Conservation (phyloP, 2,329 filamentous ascomycete genomes). For the Claviceps africana region DNA sequence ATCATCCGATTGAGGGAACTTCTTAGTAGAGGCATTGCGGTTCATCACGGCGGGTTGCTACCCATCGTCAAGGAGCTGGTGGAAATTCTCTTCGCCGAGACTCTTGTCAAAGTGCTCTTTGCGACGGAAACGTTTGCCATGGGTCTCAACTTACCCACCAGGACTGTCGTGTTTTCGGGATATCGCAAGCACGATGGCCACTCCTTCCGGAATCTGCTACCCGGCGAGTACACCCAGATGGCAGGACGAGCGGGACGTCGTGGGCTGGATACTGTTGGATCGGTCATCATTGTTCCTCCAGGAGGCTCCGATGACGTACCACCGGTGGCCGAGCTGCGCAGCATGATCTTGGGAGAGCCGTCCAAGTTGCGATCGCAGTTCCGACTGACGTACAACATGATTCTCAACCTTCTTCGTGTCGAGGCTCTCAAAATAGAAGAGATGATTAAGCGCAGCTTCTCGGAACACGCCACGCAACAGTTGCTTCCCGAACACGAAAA, state of each 20-base stretch:
- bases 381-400: slow-evolving; percentile 98
- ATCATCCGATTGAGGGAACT: slow-evolving; percentile 79
- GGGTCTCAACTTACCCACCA: slow-evolving; percentile 88
- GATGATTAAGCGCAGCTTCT: slow-evolving; percentile 99
- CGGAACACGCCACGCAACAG: slow-evolving; percentile 92
- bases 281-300: slow-evolving; percentile 82
- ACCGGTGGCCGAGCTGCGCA: slow-evolving; percentile 64
- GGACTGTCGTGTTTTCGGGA: slow-evolving; percentile 94
- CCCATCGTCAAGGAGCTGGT: slow-evolving; percentile 97
- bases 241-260: slow-evolving; percentile 85
- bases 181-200: slow-evolving; percentile 94
- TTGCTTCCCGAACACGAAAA: slow-evolving; percentile 91
- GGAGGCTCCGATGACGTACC: slow-evolving; percentile 74
- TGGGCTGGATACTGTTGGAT: slow-evolving; percentile 84
- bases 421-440: slow-evolving; percentile 97
- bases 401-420: slow-evolving; percentile 83
- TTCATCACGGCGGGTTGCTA: slow-evolving; percentile 86
- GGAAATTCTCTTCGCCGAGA: slow-evolving; percentile 89
- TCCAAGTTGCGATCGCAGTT: slow-evolving; percentile 95
- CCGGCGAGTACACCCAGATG: slow-evolving; percentile 98
- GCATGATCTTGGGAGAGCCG: slow-evolving; percentile 92
- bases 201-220: slow-evolving; percentile 76
- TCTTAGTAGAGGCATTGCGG: slow-evolving; percentile 76
- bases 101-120: slow-evolving; percentile 90
- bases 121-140: slow-evolving; percentile 98